Evolutionary conservation across 75 land plant species (phyloP).

Genomic region (Larix kaempferi): DNA sequence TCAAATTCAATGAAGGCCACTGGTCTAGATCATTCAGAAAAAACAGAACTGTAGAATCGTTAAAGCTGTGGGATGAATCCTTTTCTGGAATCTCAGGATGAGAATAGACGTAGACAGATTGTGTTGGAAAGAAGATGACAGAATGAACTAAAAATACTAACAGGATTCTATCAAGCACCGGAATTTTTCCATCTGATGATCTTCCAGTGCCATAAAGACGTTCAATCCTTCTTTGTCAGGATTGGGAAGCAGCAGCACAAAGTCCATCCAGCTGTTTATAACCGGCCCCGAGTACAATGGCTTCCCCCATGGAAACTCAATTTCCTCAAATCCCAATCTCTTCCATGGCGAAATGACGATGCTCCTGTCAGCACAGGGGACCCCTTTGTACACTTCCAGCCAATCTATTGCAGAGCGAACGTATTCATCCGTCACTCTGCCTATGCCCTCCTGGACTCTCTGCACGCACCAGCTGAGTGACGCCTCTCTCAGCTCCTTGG

Average conservation of each 20-base stretch:
- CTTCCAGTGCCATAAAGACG: too few species aligned
- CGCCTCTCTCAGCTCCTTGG: slow-evolving; percentile 20
- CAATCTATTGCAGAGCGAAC: slow-evolving; percentile 56
- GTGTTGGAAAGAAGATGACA: too few species aligned
- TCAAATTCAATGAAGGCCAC: too few species aligned
- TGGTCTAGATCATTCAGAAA: too few species aligned
- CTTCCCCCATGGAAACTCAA: slow-evolving; percentile 65
- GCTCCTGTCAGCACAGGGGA: slow-evolving; percentile 27
- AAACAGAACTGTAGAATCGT: too few species aligned
- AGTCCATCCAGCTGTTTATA: slow-evolving; percentile 31
- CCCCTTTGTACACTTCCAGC: slow-evolving; percentile 42
- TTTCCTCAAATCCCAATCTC: slow-evolving; percentile 33
- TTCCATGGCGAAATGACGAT: slow-evolving; percentile 48
- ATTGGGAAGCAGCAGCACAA: slow-evolving; percentile 55
- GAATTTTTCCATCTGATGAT: too few species aligned
- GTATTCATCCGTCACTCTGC: slow-evolving; percentile 37
- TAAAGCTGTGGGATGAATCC: too few species aligned
- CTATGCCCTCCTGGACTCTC: slow-evolving; percentile 29
- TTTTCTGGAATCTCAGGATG: too few species aligned
- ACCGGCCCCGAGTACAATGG: slow-evolving; percentile 41
- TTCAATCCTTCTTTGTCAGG: slow-evolving; percentile 23
- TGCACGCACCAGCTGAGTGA: slow-evolving; percentile 28
- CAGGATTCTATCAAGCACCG: too few species aligned
- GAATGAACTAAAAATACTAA: too few species aligned
- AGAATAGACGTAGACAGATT: too few species aligned